These are phyloP conservation scores for Phytophthora lateralis DNA, from an alignment of 352 stramenopile species.

Conservation along the genomic window DNA sequence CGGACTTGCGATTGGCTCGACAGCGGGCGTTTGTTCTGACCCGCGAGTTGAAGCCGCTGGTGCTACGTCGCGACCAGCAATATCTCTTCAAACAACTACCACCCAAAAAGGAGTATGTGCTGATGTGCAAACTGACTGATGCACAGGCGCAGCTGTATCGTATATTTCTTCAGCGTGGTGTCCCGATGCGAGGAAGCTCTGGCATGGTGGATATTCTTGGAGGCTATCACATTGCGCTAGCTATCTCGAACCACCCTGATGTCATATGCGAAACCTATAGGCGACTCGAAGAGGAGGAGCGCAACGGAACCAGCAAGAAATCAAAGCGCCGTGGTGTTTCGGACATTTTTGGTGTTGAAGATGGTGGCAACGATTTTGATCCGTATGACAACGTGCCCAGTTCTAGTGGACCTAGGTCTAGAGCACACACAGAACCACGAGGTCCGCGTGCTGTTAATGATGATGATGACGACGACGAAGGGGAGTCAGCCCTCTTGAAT, in stretches of 20 bases:
- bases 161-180: constrained; percentile 63
- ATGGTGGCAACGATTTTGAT: constrained; percentile 65
- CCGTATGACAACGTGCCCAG: constrained; percentile 28
- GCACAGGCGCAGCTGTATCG: constrained; percentile 79
- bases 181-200: constrained; percentile 63
- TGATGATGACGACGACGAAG: constrained; percentile 38
- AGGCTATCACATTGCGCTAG: constrained; percentile 86
- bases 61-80: constrained; percentile 87
- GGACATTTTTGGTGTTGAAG: constrained; percentile 47
- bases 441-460: constrained; percentile 12
- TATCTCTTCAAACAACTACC: constrained; percentile 85
- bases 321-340: constrained; percentile 26
- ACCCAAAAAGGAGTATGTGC: constrained; percentile 89
- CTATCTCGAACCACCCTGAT: constrained; percentile 91
- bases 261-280: constrained; percentile 75
- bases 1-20: constrained; percentile 68
- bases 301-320: constrained; percentile 44
- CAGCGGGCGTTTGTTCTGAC: constrained; percentile 85
- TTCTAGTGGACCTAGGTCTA: constrained; percentile 1
- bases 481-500: constrained; percentile 53
- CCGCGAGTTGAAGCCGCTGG: constrained; percentile 76
- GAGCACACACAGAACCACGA: background rate
- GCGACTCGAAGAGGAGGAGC: constrained; percentile 59
- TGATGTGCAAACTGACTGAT: constrained; percentile 84
- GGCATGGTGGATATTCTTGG: constrained; percentile 74